Base-by-base conservation (phyloP, 2,329 filamentous ascomycete species). In the Volutella citrinella region DNA sequence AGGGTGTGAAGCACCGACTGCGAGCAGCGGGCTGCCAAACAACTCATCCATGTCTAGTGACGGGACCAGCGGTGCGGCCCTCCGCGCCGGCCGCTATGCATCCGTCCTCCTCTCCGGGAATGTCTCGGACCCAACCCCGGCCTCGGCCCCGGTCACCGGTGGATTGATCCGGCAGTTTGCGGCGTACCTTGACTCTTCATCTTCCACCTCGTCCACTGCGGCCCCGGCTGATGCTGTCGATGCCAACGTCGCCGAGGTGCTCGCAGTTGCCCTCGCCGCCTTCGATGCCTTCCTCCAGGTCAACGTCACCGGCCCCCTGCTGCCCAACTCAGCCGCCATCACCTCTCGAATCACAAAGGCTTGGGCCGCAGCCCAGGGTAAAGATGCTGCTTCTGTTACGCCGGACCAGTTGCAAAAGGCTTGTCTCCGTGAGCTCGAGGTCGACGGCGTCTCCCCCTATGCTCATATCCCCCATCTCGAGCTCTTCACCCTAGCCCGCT, bases 361-460 rank as follows among this genome's bases (percentile, higher is more conserved):
- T 5, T 68, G 64, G 42, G 36, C 38, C 11, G 38, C 38, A 18
- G 36, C 34, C n/a, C 43, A 38, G 13, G 32, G 26, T 10, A n/a
- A n/a, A n/a, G 41, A 36, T 10, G 29, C 24, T 14, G 27, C 36
- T 4, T 33, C 28, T 9, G 21, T 23, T 9, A 30, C 45, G 7
- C 37, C 74, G 2, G 61, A 63, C 26, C 54, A 59, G 1, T 52
- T 82, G 12, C 69, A 75, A 34, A 70, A 71, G 42, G 61, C 71
- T 13, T 79, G 89, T 32, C 67, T 95, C n/a, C 64, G 65, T 4
- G 77, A 76, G 12, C 70, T 97, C 8, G 78, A 82, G 16, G 72
- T 88, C 1, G 93, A 98, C 58, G 93, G 93, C 10, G 83, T 94
- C 27, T 83, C 86, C 1, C 84, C 86, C 0, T 98, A 97, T 61